phyloP scores from a whole-genome alignment of 306 rosid species.

The Prinsepia uniflora region DNA sequence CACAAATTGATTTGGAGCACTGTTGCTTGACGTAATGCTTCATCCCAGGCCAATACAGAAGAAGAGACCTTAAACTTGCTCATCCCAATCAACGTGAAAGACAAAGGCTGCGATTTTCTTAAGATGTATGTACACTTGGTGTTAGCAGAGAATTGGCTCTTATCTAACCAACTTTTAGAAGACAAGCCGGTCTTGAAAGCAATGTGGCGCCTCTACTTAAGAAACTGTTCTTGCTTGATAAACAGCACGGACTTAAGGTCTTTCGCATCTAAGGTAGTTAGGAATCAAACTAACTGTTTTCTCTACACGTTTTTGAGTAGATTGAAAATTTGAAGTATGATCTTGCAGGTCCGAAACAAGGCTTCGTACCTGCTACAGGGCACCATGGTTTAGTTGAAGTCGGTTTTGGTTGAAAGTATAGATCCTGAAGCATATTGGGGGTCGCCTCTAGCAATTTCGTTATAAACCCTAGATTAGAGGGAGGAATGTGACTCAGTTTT shows the following conservation, averaged over 20 bases:
- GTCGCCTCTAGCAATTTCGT: neutral
- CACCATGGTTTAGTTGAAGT: slow-evolving; percentile 18
- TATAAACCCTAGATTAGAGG: no score
- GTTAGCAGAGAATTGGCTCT: slow-evolving; percentile 77
- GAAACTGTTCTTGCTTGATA: slow-evolving; percentile 68
- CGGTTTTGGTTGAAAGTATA: neutral
- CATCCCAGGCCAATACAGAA: slow-evolving; percentile 50
- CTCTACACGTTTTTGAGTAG: slow-evolving; percentile 2
- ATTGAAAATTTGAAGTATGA: slow-evolving; percentile 1
- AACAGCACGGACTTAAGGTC: slow-evolving; percentile 73
- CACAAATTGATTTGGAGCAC: neutral
- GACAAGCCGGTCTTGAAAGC: slow-evolving; percentile 45
- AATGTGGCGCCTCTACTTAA: slow-evolving; percentile 57
- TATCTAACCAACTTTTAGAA: slow-evolving; percentile 34
- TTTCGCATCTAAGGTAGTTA: slow-evolving; percentile 67
- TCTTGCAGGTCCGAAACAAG: slow-evolving; percentile 71
- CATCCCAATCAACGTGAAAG: slow-evolving; percentile 53
- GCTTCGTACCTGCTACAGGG: slow-evolving; percentile 81
- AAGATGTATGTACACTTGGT: slow-evolving; percentile 68
- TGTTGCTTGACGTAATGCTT: slow-evolving; percentile 11
- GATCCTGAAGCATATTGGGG: neutral
- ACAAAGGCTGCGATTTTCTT: slow-evolving; percentile 62
- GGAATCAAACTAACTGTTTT: slow-evolving; percentile 22
- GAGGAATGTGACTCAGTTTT: no score
- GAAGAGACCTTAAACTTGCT: slow-evolving; percentile 57